Evolutionary conservation across 1,284 basidiomycete species (phyloP), one percentile per base, ranked within the genome.

Genomic region (Agaricales sp.): DNA sequence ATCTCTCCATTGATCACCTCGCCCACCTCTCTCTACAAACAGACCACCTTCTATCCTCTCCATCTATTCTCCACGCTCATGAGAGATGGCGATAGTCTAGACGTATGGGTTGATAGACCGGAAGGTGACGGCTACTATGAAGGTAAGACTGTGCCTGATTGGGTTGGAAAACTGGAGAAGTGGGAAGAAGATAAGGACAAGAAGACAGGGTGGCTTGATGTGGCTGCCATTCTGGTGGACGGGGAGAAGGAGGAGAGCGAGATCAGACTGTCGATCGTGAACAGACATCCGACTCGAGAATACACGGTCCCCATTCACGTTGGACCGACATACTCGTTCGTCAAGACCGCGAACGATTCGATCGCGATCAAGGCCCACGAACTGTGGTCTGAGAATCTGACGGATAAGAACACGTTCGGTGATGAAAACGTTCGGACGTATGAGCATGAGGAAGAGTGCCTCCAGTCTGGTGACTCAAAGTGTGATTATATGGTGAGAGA

Each of bases 11-110:
- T 70, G n/a, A 66, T 69, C 22, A 70, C 68, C 3, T 69, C 68
- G 1, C 69, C 74, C 0, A 63, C 58, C 2, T 70, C 73, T 0
- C 59, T 77, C 1, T 72, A 74, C 59, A 66, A 66, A 49, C 77
- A 69, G 63, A 75, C 76, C 13, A 76, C 74, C 16, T 78, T 70
- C 58, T 75, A 72, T 53, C 74, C 75, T 1, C 64, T 78, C 4
- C 67, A 71, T 20, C 68, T 79, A 38, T 78, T 77, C 59, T 67
- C 75, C 0, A 71, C 60, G n/a, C 65, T 74, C 44, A 79, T 79
- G 77, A 71, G 70, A 21, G 11, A 35, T 8, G 71, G 75, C 2
- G 62, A 63, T 2, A 65, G 71, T 3, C 63, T 78, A 12, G 59
- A 66, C 41, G 61, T 75, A 26, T 61, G 70, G 45, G 63, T 74